Percentiles rank a stretch among this genome's conserved stretches.
Conservation (phyloP, 257 asterid species). For the Gynochthodes officinalis region DNA sequence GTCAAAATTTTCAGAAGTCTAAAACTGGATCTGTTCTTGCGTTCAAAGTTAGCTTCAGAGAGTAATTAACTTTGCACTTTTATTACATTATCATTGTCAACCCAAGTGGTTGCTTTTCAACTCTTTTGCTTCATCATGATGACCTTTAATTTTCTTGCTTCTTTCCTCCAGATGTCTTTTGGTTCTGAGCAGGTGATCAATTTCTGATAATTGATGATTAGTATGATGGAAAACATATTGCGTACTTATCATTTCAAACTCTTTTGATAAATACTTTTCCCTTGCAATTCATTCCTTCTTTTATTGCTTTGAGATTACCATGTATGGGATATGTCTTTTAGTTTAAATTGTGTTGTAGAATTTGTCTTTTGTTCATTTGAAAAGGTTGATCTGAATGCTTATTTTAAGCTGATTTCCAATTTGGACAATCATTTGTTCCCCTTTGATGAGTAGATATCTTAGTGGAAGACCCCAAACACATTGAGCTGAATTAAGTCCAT, state of each 20-base stretch:
- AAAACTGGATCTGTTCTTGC: slow-evolving; percentile 92
- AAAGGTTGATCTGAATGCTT: not conserved
- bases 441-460: not conserved
- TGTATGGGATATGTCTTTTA: not conserved
- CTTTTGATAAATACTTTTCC: not conserved
- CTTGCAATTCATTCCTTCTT: not conserved
- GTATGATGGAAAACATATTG: not conserved
- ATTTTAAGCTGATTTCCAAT: not conserved
- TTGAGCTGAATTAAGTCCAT: not conserved
- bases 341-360: not conserved
- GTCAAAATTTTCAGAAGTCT: slow-evolving; percentile 68
- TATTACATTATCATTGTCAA: slow-evolving; percentile 5
- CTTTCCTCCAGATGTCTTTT: not conserved
- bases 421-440: too few species aligned
- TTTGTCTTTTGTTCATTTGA: not conserved
- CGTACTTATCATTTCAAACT: not conserved
- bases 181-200: not conserved
- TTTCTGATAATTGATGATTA: not conserved
- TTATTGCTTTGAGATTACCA: not conserved
- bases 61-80: slow-evolving; percentile 46
- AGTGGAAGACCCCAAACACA: not conserved
- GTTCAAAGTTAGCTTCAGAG: slow-evolving; percentile 98
- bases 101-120: not conserved
- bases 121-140: not conserved
- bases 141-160: not conserved